Evolutionary conservation across 2,329 filamentous ascomycete species (phyloP).

Genomic region (Claviceps paspali): DNA sequence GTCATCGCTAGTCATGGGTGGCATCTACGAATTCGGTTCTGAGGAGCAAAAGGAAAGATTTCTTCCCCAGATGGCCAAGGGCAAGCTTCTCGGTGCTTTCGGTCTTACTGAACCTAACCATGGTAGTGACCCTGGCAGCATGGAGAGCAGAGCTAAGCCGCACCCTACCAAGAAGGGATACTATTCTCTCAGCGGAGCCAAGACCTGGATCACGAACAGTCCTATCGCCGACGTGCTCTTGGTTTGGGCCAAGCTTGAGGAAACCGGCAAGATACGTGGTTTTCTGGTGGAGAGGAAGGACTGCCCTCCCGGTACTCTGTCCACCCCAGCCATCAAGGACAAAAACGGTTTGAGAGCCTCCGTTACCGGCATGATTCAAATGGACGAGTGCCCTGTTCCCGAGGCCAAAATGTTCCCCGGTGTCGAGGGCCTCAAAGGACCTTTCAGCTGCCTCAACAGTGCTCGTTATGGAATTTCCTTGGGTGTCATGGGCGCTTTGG

Average conservation of each 20-base stretch:
- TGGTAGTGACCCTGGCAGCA: slow-evolving; percentile 77
- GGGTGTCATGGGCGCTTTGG: slow-evolving; percentile 83
- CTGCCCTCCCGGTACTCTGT: slow-evolving; percentile 75
- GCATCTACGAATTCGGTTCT: slow-evolving; percentile 77
- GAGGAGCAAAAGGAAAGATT: slow-evolving; percentile 76
- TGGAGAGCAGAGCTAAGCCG: slow-evolving; percentile 76
- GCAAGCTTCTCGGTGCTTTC: slow-evolving; percentile 71
- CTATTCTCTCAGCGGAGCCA: slow-evolving; percentile 62
- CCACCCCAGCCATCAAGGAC: slow-evolving; percentile 84
- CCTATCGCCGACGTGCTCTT: slow-evolving; percentile 74
- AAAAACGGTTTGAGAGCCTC: slow-evolving; percentile 90
- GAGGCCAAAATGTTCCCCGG: slow-evolving; percentile 88
- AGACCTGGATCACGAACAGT: slow-evolving; percentile 94
- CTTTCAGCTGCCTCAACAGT: slow-evolving; percentile 88
- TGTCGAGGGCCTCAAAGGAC: slow-evolving; percentile 72
- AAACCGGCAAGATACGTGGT: slow-evolving; percentile 84
- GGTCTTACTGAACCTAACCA: slow-evolving; percentile 88
- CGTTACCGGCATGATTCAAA: slow-evolving; percentile 94
- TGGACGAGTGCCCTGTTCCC: slow-evolving; percentile 80
- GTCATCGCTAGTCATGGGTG: slow-evolving; percentile 84
- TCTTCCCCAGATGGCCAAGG: slow-evolving; percentile 66
- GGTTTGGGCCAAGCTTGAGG: slow-evolving; percentile 85
- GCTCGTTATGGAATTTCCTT: slow-evolving; percentile 88
- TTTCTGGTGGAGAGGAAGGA: slow-evolving; percentile 78
- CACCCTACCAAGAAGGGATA: slow-evolving; percentile 76